Percentiles rank a stretch among this genome's conserved stretches.
These are phyloP conservation scores for Hyphochytrium catenoides DNA, from an alignment of 352 stramenopile species.

Conservation along the genomic window DNA sequence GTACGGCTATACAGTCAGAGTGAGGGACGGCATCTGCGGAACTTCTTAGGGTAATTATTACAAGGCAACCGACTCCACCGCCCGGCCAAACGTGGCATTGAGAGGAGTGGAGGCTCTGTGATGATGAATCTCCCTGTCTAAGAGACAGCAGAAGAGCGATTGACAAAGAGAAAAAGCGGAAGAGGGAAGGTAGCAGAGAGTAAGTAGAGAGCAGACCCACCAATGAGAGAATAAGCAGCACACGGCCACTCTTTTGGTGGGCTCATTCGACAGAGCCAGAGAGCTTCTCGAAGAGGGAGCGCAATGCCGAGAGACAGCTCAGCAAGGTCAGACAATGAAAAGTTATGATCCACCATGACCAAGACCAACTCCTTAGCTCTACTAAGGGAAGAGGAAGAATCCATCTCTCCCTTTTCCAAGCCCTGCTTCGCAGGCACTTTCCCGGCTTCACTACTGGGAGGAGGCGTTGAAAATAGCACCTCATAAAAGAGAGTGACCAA, in stretches of 20 bases:
- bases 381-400: background rate
- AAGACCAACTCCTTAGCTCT: slow-evolving; percentile 22
- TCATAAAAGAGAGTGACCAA: too few species aligned
- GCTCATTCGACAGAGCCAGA: slow-evolving; percentile 25
- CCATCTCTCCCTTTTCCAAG: slow-evolving; percentile 10
- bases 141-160: background rate
- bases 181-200: background rate
- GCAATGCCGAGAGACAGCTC: slow-evolving; percentile 29
- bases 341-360: slow-evolving; percentile 17
- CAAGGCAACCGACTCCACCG: too few species aligned
- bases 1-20: too few species aligned
- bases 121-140: background rate
- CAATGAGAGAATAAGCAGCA: slow-evolving; percentile 25
- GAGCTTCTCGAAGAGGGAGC: slow-evolving; percentile 25
- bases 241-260: slow-evolving; percentile 26
- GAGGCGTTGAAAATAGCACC: slow-evolving; percentile 12
- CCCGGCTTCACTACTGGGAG: slow-evolving; percentile 9
- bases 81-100: background rate
- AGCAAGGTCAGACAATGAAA: slow-evolving; percentile 16
- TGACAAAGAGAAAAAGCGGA: too few species aligned
- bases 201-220: slow-evolving; percentile 3
- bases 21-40: too few species aligned
- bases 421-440: slow-evolving; percentile 16
- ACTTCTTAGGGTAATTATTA: too few species aligned
- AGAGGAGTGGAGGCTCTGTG: background rate